These are phyloP conservation scores for Beta macrorhiza DNA, from an alignment of 179 eudicot species.

Conservation along the genomic window DNA sequence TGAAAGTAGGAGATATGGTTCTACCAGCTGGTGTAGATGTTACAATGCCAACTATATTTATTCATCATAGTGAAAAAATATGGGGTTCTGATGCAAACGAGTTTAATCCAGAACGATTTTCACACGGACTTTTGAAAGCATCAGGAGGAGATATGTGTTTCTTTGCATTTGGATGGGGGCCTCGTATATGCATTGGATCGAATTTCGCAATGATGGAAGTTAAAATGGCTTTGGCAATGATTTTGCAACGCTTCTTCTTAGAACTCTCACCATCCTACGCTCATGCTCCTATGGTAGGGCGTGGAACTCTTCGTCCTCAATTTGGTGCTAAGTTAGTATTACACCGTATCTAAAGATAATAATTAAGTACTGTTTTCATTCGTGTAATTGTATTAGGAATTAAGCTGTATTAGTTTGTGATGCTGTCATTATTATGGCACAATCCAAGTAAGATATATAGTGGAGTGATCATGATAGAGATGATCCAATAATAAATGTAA, in stretches of 20 bases:
- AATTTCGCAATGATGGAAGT: conserved; percentile 31
- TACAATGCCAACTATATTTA: conserved; percentile 10
- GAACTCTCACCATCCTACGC: conserved; percentile 28
- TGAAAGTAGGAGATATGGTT: conserved; percentile 34
- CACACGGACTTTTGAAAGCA: conserved; percentile 27
- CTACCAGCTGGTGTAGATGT: conserved; percentile 28
- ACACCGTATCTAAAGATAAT: background rate
- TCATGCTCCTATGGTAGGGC: conserved; percentile 21
- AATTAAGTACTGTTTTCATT: too few relatives aligned
- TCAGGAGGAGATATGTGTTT: conserved; percentile 23
- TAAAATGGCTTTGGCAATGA: conserved; percentile 32
- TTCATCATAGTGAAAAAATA: conserved; percentile 28
- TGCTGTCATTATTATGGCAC: too few relatives aligned
- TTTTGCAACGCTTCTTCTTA: conserved; percentile 25
- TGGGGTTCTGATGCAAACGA: conserved; percentile 54
- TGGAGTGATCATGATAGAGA: too few relatives aligned
- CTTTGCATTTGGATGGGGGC: conserved; percentile 35
- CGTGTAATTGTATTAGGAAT: too few relatives aligned
- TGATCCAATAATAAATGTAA: too few relatives aligned
- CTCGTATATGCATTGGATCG: conserved; percentile 30
- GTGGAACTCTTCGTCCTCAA: conserved; percentile 36
- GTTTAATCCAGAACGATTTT: conserved; percentile 33
- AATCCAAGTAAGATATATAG: too few relatives aligned
- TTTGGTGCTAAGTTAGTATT: conserved; percentile 34
- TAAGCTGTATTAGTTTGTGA: too few relatives aligned